These are phyloP conservation scores for Blastomyces parvus DNA, from an alignment of 2,329 filamentous ascomycete species.

Conservation along the genomic window DNA sequence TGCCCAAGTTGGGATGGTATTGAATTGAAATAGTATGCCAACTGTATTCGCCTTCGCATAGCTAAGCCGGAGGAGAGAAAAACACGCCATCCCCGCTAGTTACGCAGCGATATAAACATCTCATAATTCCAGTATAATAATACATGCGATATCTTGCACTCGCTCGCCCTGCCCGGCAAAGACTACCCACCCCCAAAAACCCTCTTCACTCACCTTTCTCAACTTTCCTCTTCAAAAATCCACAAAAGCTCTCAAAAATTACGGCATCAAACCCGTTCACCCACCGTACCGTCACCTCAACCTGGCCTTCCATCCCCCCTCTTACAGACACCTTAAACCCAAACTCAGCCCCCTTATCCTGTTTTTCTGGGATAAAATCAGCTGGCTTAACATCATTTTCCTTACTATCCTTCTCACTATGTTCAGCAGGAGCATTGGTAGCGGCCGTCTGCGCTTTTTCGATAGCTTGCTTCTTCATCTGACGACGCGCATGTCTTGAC, in stretches of 20 bases:
- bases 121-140: not conserved
- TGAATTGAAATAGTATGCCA: not conserved
- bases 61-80: not conserved
- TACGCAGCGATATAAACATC: not conserved
- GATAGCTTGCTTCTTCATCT: constrained; percentile 28
- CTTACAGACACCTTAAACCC: constrained; percentile 52
- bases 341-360: constrained; percentile 31
- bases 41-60: not conserved
- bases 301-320: constrained; percentile 56
- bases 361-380: not conserved
- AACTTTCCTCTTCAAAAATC: constrained; percentile 57
- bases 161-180: not conserved
- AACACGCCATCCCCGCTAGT: not conserved
- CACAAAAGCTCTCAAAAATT: constrained; percentile 79
- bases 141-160: not conserved
- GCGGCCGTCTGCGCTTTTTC: constrained; percentile 10
- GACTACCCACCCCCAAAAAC: not conserved
- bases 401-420: constrained; percentile 23
- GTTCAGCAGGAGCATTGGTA: constrained; percentile 17
- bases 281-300: constrained; percentile 56
- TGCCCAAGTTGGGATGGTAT: not conserved
- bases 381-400: not conserved
- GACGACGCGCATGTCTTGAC: constrained; percentile 62
- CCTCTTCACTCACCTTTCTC: constrained; percentile 17
- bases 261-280: constrained; percentile 62